phyloP scores from a whole-genome alignment of 108 stramenopile species.

The Pseudonitzschia multistriata region DNA sequence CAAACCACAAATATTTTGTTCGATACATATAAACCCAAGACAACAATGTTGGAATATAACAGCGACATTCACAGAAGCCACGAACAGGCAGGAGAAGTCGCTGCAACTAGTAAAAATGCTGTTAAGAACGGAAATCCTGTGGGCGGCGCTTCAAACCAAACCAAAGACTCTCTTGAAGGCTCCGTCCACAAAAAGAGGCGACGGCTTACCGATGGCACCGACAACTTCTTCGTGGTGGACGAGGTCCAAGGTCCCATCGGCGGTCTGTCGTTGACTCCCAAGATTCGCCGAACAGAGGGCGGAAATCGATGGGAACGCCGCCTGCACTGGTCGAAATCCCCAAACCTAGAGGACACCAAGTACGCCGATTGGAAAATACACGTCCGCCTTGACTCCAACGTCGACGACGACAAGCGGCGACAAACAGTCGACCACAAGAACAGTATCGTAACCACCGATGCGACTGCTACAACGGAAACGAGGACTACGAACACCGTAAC shows the following conservation, averaged over 20 bases:
- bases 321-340: not conserved
- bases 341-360: not conserved
- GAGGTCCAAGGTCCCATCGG: no score
- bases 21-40: no score
- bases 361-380: conserved; percentile 1
- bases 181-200: not conserved
- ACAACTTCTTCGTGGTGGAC: not conserved
- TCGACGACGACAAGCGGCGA: not conserved
- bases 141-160: not conserved
- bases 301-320: not conserved
- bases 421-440: not conserved
- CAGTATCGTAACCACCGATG: not conserved
- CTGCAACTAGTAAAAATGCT: not conserved
- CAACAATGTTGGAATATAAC: no score
- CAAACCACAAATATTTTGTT: no score
- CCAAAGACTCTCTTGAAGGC: not conserved
- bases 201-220: not conserved
- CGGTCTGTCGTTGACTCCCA: no score
- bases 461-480: not conserved
- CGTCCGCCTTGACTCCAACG: not conserved
- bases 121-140: not conserved
- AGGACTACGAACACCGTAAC: not conserved
- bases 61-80: no score
- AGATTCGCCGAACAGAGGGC: no score
- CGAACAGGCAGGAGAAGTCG: no score